A percentile compares a stretch with the other conserved stretches of the same genome.
phyloP scores from a whole-genome alignment of 495 filamentous ascomycete species.

The Neurospora discreta region DNA sequence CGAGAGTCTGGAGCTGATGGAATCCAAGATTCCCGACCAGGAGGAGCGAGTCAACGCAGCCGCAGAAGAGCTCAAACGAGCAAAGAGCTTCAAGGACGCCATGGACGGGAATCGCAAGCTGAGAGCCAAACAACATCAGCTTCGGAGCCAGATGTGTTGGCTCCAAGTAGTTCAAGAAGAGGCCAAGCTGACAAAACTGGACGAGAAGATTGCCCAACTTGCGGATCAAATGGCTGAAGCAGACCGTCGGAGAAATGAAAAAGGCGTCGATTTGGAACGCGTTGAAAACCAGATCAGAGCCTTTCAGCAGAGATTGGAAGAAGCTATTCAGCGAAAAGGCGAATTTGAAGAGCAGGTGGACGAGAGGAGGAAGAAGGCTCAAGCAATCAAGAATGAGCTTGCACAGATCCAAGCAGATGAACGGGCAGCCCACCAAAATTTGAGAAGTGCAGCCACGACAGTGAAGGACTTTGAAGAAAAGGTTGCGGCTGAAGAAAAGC shows the following conservation, averaged over 20 bases:
- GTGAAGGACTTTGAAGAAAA: conserved; percentile 25
- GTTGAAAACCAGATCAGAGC: conserved; percentile 20
- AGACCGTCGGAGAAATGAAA: conserved; percentile 15
- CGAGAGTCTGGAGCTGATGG: conserved; percentile 35
- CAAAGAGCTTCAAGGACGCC: conserved; percentile 38
- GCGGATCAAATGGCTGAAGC: conserved; percentile 17
- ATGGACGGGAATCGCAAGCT: conserved; percentile 48
- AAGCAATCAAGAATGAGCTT: conserved; percentile 20
- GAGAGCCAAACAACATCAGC: conserved; percentile 36
- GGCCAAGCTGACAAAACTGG: conserved; percentile 16
- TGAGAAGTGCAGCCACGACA: conserved; percentile 24
- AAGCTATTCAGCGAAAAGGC: conserved; percentile 10
- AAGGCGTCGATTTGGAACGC: conserved; percentile 14
- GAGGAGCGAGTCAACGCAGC: conserved; percentile 55
- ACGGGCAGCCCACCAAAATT: conserved; percentile 30
- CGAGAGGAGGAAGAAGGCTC: conserved; percentile 24
- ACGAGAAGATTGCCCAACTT: conserved; percentile 22
- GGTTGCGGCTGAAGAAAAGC: conserved; percentile 31
- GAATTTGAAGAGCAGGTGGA: conserved; percentile 29
- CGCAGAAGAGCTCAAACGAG: conserved; percentile 26
- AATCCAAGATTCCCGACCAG: conserved; percentile 32
- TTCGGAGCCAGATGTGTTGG: conserved; percentile 58
- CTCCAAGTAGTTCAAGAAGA: conserved; percentile 47
- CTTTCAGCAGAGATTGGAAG: conserved; percentile 12
- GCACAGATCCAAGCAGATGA: conserved; percentile 31